Base-by-base conservation (phyloP, 306 rosid species). In the Psophocarpus tetragonolobus region DNA sequence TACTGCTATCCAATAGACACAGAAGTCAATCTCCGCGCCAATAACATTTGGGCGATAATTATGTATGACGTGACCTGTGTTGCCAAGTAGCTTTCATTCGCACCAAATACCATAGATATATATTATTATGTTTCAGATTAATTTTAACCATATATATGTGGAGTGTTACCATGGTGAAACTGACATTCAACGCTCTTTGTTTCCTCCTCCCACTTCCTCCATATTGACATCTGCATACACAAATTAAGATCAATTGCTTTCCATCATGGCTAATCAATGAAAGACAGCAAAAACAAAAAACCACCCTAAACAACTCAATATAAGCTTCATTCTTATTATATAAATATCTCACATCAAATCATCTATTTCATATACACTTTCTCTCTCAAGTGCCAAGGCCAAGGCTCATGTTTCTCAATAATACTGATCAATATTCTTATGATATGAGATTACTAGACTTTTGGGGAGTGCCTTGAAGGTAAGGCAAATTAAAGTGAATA, bases 151-250 rank as follows among this genome's bases (percentile, higher is more conserved):
- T 11, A 0, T 51, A 4, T n/a, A 5, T 0, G 2, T 8, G 39
- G 39, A 36, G 53, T 44, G 14, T 64, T 77, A 82, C 97, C 96
- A 64, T 85, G 85, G 38, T 41, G 0, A 63, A 45, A 81, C 35
- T 81, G 87, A 81, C 84, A 41, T 27, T 87, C 94, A 67, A 29
- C 0, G 17, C 91, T 85, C 72, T 69, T 86, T 13, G 94, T 84
- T 72, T 86, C 92, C 1, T 80, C 80, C 83, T 90, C 96, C 97
- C 96, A 92, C 6, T 9, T 36, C 87, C 80, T 85, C 97, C 96
- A 92, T 62, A 7, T 82, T 44, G 73, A 75, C 92, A 92, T 92
- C 97, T 92, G 80, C 79, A 85, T 48, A 8, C 23, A n/a, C n/a
- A n/a, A n/a, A n/a, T n/a, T n/a, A n/a, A n/a, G n/a, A n/a, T n/a